phyloP scores from a whole-genome alignment of 345 rosid genomes.

The Sisymbrium irio region DNA sequence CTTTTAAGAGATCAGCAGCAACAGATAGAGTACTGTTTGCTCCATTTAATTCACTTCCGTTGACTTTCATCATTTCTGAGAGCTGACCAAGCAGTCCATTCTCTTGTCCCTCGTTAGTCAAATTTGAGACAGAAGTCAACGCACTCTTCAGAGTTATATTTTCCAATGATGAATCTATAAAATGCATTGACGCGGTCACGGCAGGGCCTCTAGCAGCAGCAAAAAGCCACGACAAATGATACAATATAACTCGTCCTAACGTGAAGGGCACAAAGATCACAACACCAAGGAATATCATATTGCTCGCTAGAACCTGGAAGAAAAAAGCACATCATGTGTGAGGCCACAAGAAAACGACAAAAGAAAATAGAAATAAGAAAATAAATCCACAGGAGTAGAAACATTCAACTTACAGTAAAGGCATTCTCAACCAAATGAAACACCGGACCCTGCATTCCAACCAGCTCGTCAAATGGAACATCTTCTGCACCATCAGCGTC shows the following conservation, averaged over 20 bases:
- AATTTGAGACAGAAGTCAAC: slow-evolving; percentile 67
- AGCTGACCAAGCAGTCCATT: slow-evolving; percentile 56
- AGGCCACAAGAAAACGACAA: not conserved
- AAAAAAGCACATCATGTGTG: slow-evolving; percentile 4
- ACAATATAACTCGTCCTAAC: slow-evolving; percentile 72
- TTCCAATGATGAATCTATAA: slow-evolving; percentile 67
- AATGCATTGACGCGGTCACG: slow-evolving; percentile 35
- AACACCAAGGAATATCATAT: slow-evolving; percentile 98
- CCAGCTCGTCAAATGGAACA: slow-evolving; percentile 98
- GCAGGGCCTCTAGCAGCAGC: slow-evolving; percentile 76
- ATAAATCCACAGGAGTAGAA: not conserved
- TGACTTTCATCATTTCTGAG: slow-evolving; percentile 60
- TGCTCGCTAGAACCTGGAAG: slow-evolving; percentile 94
- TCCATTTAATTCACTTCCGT: slow-evolving; percentile 55
- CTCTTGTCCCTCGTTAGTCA: slow-evolving; percentile 71
- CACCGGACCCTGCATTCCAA: slow-evolving; percentile 99
- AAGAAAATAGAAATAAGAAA: not conserved
- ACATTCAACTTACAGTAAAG: slow-evolving; percentile 74
- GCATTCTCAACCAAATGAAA: slow-evolving; percentile 99
- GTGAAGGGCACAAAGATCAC: slow-evolving; percentile 93
- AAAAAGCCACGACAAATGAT: slow-evolving; percentile 74
- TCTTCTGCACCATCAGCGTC: slow-evolving; percentile 99
- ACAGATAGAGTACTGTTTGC: slow-evolving; percentile 52
- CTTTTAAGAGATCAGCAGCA: slow-evolving; percentile 63
- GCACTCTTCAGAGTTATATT: slow-evolving; percentile 54